Base-by-base conservation (phyloP, 805 yeast genomes). In the Kuraishia cidri region DNA sequence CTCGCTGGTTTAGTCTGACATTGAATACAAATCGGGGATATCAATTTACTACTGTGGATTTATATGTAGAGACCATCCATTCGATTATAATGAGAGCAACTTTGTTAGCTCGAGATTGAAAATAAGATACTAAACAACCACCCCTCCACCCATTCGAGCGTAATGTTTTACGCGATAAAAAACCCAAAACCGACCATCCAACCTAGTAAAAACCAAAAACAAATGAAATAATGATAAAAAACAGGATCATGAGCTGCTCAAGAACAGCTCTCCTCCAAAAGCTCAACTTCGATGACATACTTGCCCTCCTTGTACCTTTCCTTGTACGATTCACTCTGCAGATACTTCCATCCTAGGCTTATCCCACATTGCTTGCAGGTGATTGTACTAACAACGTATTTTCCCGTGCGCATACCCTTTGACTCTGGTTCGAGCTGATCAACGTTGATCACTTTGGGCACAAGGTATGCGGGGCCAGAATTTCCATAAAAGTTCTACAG, bases 291-390 rank as follows among this genome's bases (percentile, higher is more conserved):
- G 32, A 57, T 48, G 19, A 57, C 61, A 33, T 37, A 57, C 21
- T 55, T 44, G n/a, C 54, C 53, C 36, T 49, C 52, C 33, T 57
- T 57, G 32, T 56, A 56, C 27, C 42, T 48, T 37, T 57, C 54
- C 17, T 43, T 38, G 5, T 40, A 37, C 21, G 46, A 44, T 21
- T 52, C 52, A 32, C 56, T 43, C 29, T 41, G 46, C 11, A 57
- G 35, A 32, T 57, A 57, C 35, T 52, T 53, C 62, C 62, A 57
- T 9, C 62, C 62, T 9, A 57, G 20, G 15, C 39, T 37, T 7
- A 30, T 32, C 13, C 42, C 36, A 35, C 62, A 57, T 36, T 57
- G 62, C 26, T 42, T 36, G 40, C 62, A 57, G 16, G 33, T 36
- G 21, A 56, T 43, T 6, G 32, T 24, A 27, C 45, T 48, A n/a